These are phyloP conservation scores for Fusarium poae DNA, from an alignment of 2,329 filamentous ascomycete genomes.

Conservation along the genomic window DNA sequence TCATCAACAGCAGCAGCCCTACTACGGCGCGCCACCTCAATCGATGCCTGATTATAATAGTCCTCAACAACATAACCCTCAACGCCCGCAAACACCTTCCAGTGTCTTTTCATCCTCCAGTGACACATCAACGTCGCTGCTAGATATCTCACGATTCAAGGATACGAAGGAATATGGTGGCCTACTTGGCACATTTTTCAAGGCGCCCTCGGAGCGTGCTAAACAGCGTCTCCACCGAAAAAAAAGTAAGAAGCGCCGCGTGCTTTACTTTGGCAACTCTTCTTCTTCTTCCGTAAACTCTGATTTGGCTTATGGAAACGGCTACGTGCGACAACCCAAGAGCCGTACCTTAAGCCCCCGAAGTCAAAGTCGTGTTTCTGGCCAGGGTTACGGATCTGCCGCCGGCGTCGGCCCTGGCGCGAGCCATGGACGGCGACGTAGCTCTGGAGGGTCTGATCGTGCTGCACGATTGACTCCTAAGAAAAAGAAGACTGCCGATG, in stretches of 20 bases:
- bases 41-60: conserved; percentile 38
- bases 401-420: conserved; percentile 24
- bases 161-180: conserved; percentile 63
- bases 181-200: conserved; percentile 73
- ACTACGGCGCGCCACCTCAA: conserved; percentile 38
- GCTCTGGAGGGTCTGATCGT: conserved; percentile 36
- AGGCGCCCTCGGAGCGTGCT: conserved; percentile 64
- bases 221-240: conserved; percentile 56
- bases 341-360: conserved; percentile 49
- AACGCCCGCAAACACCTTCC: conserved; percentile 51
- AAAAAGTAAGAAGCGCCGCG: conserved; percentile 63
- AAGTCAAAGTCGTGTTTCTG: conserved; percentile 42
- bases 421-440: conserved; percentile 36
- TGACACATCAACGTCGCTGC: conserved; percentile 69
- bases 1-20: conserved; percentile 32
- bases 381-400: conserved; percentile 26
- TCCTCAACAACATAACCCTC: conserved; percentile 35
- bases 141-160: conserved; percentile 73
- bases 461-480: conserved; percentile 32
- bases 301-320: conserved; percentile 76
- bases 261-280: conserved; percentile 71
- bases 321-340: conserved; percentile 63
- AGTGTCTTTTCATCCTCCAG: conserved; percentile 59
- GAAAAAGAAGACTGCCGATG: conserved; percentile 62
- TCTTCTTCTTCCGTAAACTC: conserved; percentile 77